A percentile compares a stretch with the other conserved stretches of the same genome.
phyloP scores from a whole-genome alignment of 169 alveolate species.

The Besnoitia besnoiti region DNA sequence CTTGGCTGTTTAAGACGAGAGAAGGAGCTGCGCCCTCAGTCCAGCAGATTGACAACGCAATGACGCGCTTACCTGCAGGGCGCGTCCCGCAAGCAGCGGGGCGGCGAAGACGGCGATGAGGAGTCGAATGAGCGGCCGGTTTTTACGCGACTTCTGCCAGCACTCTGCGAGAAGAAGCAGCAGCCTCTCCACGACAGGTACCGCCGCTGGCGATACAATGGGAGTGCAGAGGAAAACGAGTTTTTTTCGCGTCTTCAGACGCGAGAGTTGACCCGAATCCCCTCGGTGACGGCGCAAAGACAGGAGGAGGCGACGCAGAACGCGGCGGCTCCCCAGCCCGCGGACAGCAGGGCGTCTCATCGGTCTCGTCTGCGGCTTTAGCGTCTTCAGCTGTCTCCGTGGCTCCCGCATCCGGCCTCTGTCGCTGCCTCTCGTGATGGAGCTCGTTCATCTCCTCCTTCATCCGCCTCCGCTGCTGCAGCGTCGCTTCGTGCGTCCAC shows the following conservation, averaged over 20 bases:
- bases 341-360: neutral
- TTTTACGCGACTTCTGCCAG: neutral
- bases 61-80: neutral
- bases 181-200: neutral
- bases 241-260: neutral
- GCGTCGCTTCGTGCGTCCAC: neutral
- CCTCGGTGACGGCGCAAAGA: neutral
- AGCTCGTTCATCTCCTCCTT: neutral
- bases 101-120: constrained; percentile 33
- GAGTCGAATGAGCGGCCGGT: constrained; percentile 16
- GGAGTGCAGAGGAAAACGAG: constrained; percentile 26
- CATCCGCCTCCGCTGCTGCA: neutral
- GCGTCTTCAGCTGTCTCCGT: neutral
- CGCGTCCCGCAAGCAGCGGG: constrained; percentile 5
- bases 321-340: too few species aligned
- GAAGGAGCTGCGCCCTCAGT: too few species aligned
- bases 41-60: too few species aligned
- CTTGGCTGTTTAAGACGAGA: neutral
- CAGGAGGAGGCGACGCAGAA: neutral
- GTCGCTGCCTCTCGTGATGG: neutral
- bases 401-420: neutral
- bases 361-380: neutral
- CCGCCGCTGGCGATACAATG: neutral
- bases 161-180: neutral
- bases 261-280: neutral